These are phyloP conservation scores for Ganoderma resinaceum DNA, from an alignment of 1,284 basidiomycete genomes.

Conservation along the genomic window DNA sequence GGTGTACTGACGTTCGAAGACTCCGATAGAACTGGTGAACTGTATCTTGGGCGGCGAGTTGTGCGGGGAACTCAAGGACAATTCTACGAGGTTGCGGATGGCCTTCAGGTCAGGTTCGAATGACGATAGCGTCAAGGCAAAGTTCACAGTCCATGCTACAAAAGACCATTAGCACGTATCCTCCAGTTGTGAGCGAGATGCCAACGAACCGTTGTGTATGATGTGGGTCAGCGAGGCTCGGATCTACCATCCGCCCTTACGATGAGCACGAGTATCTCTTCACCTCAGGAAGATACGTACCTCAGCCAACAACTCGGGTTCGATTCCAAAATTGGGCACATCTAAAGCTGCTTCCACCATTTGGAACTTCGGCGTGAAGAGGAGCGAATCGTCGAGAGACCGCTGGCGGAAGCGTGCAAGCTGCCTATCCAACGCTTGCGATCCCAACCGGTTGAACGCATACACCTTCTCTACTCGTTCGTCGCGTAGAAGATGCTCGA, in stretches of 20 bases:
- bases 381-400: constrained; percentile 38
- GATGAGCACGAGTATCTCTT: not conserved
- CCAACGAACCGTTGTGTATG: constrained; percentile 42
- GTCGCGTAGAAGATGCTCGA: constrained; percentile 28
- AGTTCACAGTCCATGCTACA: constrained; percentile 46
- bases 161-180: not conserved
- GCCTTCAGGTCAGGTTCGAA: constrained; percentile 33
- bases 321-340: constrained; percentile 40
- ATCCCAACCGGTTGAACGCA: constrained; percentile 29
- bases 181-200: not conserved
- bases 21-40: constrained; percentile 42
- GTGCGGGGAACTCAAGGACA: constrained; percentile 36
- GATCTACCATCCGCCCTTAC: constrained; percentile 18
- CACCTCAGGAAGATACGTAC: constrained; percentile 13
- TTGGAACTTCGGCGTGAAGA: constrained; percentile 39
- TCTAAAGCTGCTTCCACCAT: constrained; percentile 43
- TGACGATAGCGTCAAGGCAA: constrained; percentile 37
- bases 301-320: constrained; percentile 37
- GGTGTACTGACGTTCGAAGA: constrained; percentile 31
- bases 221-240: constrained; percentile 37
- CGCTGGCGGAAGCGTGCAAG: constrained; percentile 36
- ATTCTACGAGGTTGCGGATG: constrained; percentile 30
- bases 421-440: constrained; percentile 15
- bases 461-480: constrained; percentile 29
- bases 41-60: constrained; percentile 33